Conservation (phyloP, 768 basidiomycete species). For the Russula griseocarnosa region DNA sequence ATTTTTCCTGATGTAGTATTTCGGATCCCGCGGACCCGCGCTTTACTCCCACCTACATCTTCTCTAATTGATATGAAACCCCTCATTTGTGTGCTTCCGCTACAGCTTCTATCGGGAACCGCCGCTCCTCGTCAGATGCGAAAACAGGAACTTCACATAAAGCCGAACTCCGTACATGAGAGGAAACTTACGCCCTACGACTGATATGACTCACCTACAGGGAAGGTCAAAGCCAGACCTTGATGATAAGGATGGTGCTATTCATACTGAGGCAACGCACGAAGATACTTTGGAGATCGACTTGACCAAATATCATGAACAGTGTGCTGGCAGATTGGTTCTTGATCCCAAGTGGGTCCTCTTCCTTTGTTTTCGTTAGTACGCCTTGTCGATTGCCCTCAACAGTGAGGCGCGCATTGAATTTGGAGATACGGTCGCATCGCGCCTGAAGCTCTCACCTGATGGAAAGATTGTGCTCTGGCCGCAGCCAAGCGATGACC, state of each 20-base stretch:
- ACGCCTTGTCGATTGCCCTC: not conserved
- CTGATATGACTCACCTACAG: not conserved
- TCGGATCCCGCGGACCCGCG: not conserved
- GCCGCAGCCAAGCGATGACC: constrained; percentile 64
- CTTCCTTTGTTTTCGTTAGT: not conserved
- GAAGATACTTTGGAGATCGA: constrained; percentile 32
- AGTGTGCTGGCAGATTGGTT: constrained; percentile 54
- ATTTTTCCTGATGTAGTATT: no score
- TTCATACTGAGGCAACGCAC: not conserved
- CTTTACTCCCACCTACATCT: not conserved
- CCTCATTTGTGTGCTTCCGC: not conserved
- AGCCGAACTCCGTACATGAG: no score
- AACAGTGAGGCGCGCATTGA: constrained; percentile 58
- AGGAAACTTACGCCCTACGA: not conserved
- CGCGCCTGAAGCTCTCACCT: constrained; percentile 50
- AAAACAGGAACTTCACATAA: not conserved
- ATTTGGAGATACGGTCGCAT: constrained; percentile 53
- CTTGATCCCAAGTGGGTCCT: constrained; percentile 51
- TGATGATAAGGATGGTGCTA: constrained; percentile 8
- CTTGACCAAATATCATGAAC: constrained; percentile 46
- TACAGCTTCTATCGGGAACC: not conserved
- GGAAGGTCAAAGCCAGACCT: not conserved
- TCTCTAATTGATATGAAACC: not conserved
- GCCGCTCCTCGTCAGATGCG: not conserved
- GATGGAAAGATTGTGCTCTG: constrained; percentile 61